Evolutionary conservation across 352 stramenopile species (phyloP), one percentile per base, ranked within the genome.

Genomic region (Globisporangium viniferum): DNA sequence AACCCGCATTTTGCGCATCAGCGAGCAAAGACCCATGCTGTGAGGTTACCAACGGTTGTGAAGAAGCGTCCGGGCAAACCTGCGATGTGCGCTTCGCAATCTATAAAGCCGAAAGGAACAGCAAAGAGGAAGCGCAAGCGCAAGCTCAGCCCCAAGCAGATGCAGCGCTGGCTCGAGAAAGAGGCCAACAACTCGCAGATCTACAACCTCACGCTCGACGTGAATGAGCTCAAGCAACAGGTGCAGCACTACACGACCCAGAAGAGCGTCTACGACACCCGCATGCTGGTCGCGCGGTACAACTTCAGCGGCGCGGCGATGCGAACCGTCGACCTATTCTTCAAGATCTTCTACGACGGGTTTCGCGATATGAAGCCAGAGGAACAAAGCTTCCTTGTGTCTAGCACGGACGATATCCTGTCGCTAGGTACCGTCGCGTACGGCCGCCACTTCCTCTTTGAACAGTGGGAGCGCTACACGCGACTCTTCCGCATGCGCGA

Each of bases 391-490:
- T 67, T 67, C 24, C 12, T 67, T 7, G 3, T 39, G 5, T 39
- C 35, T 22, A 53, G 39, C 22, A 61, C 54, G 3, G 20, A 67
- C 39, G 62, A 61, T 10, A 5, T 1, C 1, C 29, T 67, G 3
- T 54, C 36, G 22, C 29, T 67, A 1, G 44, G 51, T 49, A 29
- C 62, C 1, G 35, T 24, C 2, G 39, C 36, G 2, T 62, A 31
- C 24, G 62, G 62, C 15, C 49, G 49, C 20, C 35, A 67, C 15
- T 14, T 35, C 20, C 36, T 67, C 31, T 61, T 67, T n/a, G 49
- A 67, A 36, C 62, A 62, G 51, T 67, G 62, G 62, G 54, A 61
- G 51, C 62, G 62, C 20, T 67, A 67, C 36, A 67, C 62, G 2
- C 27, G n/a, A 36, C 24, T 67, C 33, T 67, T 67, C 33, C 36